These are phyloP conservation scores for Laburnicola sp. DNA, from an alignment of 2,329 filamentous ascomycete species.

Conservation along the genomic window DNA sequence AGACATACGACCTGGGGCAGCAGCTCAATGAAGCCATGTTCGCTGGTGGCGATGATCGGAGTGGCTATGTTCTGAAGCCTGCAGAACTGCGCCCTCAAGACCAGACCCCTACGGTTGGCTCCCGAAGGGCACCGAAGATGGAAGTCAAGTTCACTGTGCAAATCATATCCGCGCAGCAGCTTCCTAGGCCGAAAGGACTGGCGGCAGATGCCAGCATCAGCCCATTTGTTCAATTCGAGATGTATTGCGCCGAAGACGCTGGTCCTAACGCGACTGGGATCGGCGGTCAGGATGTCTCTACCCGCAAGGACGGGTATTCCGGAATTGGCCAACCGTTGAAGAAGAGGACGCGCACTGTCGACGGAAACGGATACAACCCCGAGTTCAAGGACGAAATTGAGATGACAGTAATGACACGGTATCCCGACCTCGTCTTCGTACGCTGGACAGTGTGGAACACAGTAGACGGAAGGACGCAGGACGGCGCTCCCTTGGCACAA, in stretches of 20 bases:
- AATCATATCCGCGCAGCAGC: slow-evolving; percentile 89
- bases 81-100: slow-evolving; percentile 67
- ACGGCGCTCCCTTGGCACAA: slow-evolving; percentile 71
- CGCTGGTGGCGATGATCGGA: slow-evolving; percentile 79
- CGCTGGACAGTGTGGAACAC: slow-evolving; percentile 91
- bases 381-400: slow-evolving; percentile 78
- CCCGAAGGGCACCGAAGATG: slow-evolving; percentile 73
- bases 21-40: slow-evolving; percentile 99
- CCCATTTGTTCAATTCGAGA: slow-evolving; percentile 91
- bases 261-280: slow-evolving; percentile 70
- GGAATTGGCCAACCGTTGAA: slow-evolving; percentile 73
- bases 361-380: slow-evolving; percentile 92
- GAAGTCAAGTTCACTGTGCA: slow-evolving; percentile 83
- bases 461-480: slow-evolving; percentile 71
- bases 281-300: slow-evolving; percentile 67
- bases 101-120: slow-evolving; percentile 50
- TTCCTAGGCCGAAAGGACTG: slow-evolving; percentile 78
- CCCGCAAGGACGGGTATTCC: slow-evolving; percentile 62
- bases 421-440: slow-evolving; percentile 90
- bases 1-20: slow-evolving; percentile 94
- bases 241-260: slow-evolving; percentile 89
- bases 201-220: slow-evolving; percentile 77
- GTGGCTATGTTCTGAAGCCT: slow-evolving; percentile 93
- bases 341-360: slow-evolving; percentile 76
- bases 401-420: slow-evolving; percentile 87